phyloP scores from a whole-genome alignment of 2,329 filamentous ascomycete genomes.

The Thelonectria blattea region DNA sequence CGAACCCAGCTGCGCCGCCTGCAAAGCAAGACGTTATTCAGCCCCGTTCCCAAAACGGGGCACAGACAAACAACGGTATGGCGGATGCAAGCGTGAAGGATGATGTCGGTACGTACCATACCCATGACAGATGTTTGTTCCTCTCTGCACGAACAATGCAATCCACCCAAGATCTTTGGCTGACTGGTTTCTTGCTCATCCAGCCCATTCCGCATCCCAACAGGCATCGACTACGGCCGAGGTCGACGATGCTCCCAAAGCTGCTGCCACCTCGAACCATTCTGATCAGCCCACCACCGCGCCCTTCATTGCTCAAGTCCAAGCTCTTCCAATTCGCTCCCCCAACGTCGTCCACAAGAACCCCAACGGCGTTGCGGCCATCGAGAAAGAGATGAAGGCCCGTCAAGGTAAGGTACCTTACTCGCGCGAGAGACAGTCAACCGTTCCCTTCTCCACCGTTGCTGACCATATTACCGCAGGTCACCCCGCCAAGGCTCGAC shows the following conservation, averaged over 20 bases:
- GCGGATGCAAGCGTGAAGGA: conserved; percentile 21
- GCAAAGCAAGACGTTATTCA: conserved; percentile 20
- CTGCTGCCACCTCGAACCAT: conserved; percentile 25
- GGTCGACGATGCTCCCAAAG: conserved; percentile 24
- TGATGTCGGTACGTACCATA: conserved; percentile 33
- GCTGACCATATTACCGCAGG: conserved; percentile 26
- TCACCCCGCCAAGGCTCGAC: conserved; percentile 34
- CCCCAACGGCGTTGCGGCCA: conserved; percentile 24
- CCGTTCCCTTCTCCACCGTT: conserved; percentile 18
- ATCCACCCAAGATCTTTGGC: conserved; percentile 5
- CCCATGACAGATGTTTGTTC: conserved; percentile 8
- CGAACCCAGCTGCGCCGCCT: conserved; percentile 22
- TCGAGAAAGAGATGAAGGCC: conserved; percentile 22
- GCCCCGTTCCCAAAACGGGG: conserved; percentile 20
- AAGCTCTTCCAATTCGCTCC: conserved; percentile 15
- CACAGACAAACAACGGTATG: conserved; percentile 22
- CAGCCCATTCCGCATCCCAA: conserved; percentile 28
- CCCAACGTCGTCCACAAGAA: conserved; percentile 21
- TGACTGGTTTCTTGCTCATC: conserved; percentile 19
- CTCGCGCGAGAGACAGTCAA: conserved; percentile 1
- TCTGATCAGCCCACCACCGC: conserved; percentile 33
- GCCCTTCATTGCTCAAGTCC: conserved; percentile 19
- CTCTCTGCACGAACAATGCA: not conserved
- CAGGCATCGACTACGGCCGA: conserved; percentile 24
- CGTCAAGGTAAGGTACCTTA: conserved; percentile 25